Evolutionary conservation across 805 yeast species (phyloP), one percentile per base, ranked within the genome.

Genomic region (Crinitomyces ghanaensis): DNA sequence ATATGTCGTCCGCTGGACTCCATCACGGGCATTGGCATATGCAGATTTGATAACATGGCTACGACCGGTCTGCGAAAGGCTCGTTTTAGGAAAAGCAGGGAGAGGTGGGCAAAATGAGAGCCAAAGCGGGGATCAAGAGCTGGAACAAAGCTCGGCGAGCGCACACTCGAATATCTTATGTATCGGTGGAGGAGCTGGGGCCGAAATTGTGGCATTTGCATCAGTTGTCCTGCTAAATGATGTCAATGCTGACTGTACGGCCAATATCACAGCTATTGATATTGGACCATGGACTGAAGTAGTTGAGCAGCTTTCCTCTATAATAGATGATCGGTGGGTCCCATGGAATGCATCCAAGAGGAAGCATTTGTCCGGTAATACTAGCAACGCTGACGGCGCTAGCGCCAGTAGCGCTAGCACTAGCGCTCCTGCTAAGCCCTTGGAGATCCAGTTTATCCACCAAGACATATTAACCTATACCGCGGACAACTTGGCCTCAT

Each of bases 141-240:
- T n/a, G n/a, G n/a, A n/a, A n/a, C n/a, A n/a, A n/a, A n/a, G n/a
- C 5, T 13, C 19, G 5, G 9, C 9, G 6, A 17, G 16, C 12
- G n/a, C 20, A 13, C 20, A 5, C 9, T 25, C 27, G 63, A 5
- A 11, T 25, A 69, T 76, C 0, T 51, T 83, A 22, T 70, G 77
- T 45, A 64, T 85, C 23, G 95, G 95, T 13, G 95, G 93, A 16
- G 95, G 95, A 22, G 95, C 95, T 0, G 82, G 88, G 4, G 81
- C 84, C 2, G 95, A 84, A 50, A 55, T 83, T 16, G 70, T 71
- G 6, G 81, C 72, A 0, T 48, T 82, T 27, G 71, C 72, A 1
- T 65, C 85, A 12, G 59, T 79, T 1, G 75, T 73, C 40, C 60
- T 48, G 49, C 30, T 36, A 17, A 30, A 26, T 12, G 31, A 33